Evolutionary conservation across 768 basidiomycete genomes (phyloP), one percentile per base, ranked within the genome.

Genomic region (Russula griseocarnosa): DNA sequence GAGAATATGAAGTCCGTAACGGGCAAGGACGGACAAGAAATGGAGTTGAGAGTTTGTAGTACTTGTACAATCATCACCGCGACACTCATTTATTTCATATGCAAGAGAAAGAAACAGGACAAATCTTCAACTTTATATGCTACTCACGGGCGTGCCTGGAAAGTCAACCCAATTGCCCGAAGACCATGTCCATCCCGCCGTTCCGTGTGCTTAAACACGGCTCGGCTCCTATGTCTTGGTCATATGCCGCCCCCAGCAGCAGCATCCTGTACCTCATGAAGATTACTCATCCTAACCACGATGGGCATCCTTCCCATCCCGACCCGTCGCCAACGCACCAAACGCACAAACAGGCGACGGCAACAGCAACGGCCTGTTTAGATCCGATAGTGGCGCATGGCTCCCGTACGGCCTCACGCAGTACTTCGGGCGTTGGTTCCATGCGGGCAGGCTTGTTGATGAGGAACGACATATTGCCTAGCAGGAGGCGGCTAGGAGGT

Each of bases 401-500:
- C 10, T 74, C 71, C 22, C 69, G 63, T 8, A 78, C 79, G 0
- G 82, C 84, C 14, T 74, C 73, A 30, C 71, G 77, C 46, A 91
- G 64, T 14, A 70, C 74, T 16, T 73, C 69, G 22, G 90, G 81
- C 7, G 90, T 90, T 20, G 92, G 70, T 94, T 91, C 92, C 92
- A 94, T 3, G 73, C 14, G 1, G 88, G 87, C 3, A 81, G 79
- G 1, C 71, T 72, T 3, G 71, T 72, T 3, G 77, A 74, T 14
- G 58, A 0, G 63, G 61, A 0, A 85, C 84, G 38, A 95, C 3
- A 94, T 87, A 92, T 94, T 94, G 71, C 83, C 86, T 58, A 95
- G 78, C 10, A 92, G 2, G 92, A 92, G 1, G 93, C 93, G 3
- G 86, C 78, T 56, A 93, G 58, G 32, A 95, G 77, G 60, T 90